Percentiles rank a stretch among this genome's conserved stretches.
phyloP scores from a whole-genome alignment of 352 stramenopile genomes.

The Globisporangium viniferum region DNA sequence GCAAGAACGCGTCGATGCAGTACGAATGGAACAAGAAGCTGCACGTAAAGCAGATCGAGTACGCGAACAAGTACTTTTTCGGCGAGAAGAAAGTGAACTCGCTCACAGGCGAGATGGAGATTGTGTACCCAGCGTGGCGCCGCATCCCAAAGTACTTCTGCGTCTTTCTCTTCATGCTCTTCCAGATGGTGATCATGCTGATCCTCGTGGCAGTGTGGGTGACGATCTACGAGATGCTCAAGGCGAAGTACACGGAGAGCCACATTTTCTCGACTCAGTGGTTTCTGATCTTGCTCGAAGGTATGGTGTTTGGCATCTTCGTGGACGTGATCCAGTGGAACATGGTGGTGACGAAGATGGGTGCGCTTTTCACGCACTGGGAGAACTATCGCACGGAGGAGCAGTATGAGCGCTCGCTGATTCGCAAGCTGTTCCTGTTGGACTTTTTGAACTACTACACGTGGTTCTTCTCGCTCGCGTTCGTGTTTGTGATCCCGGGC shows the following conservation, averaged over 20 bases:
- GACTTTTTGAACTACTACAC: conserved; percentile 92
- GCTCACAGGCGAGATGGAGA: conserved; percentile 64
- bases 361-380: conserved; percentile 80
- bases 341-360: conserved; percentile 88
- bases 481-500: conserved; percentile 85
- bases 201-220: conserved; percentile 84
- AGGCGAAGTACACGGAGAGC: conserved; percentile 70
- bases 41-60: conserved; percentile 82
- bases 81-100: conserved; percentile 67
- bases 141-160: conserved; percentile 74
- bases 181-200: conserved; percentile 84
- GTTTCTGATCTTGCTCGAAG: conserved; percentile 79
- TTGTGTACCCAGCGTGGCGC: conserved; percentile 67
- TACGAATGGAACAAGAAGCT: conserved; percentile 82
- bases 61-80: conserved; percentile 78
- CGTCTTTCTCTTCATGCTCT: conserved; percentile 77
- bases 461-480: conserved; percentile 89
- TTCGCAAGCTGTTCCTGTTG: conserved; percentile 82
- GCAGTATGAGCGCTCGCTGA: conserved; percentile 77
- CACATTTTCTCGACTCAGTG: conserved; percentile 85
- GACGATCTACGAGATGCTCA: conserved; percentile 87
- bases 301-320: conserved; percentile 84
- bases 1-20: conserved; percentile 74
- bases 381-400: conserved; percentile 87
- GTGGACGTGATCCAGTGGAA: conserved; percentile 90